Conservation (phyloP, 2,329 filamentous ascomycete genomes). For the Canariomyces notabilis region DNA sequence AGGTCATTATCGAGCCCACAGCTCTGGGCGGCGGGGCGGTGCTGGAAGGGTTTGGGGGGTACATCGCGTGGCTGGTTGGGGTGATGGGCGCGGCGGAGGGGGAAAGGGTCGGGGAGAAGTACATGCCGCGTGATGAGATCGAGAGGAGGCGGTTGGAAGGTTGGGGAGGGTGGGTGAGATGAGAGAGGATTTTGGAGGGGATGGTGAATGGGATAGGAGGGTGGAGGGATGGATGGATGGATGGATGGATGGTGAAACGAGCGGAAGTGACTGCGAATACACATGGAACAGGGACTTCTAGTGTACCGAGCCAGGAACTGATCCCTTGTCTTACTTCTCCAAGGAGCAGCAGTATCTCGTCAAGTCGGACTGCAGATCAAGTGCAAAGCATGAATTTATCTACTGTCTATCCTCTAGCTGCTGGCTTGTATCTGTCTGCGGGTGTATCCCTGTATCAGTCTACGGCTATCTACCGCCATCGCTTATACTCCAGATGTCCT, state of each 20-base stretch:
- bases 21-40: slow-evolving; percentile 34
- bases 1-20: no score
- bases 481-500: slow-evolving; percentile 1
- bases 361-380: no score
- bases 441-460: slow-evolving; percentile 5
- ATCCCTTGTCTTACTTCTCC: neutral
- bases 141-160: slow-evolving; percentile 13
- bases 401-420: slow-evolving; percentile 11
- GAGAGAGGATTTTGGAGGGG: neutral
- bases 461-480: neutral
- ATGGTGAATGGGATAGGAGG: neutral
- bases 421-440: slow-evolving; percentile 5
- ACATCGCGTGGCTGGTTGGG: slow-evolving; percentile 37
- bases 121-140: slow-evolving; percentile 8
- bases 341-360: no score
- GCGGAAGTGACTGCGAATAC: no score
- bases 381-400: neutral
- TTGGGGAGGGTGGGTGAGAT: slow-evolving; percentile 5
- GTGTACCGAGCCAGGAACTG: no score
- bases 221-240: neutral
- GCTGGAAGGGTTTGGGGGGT: slow-evolving; percentile 38
- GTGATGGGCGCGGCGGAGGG: slow-evolving; percentile 29
- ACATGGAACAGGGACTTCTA: no score
- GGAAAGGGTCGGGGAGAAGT: slow-evolving; percentile 1
- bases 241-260: neutral